These are phyloP conservation scores for Phoma sp. DNA, from an alignment of 2,329 filamentous ascomycete genomes.

Conservation along the genomic window DNA sequence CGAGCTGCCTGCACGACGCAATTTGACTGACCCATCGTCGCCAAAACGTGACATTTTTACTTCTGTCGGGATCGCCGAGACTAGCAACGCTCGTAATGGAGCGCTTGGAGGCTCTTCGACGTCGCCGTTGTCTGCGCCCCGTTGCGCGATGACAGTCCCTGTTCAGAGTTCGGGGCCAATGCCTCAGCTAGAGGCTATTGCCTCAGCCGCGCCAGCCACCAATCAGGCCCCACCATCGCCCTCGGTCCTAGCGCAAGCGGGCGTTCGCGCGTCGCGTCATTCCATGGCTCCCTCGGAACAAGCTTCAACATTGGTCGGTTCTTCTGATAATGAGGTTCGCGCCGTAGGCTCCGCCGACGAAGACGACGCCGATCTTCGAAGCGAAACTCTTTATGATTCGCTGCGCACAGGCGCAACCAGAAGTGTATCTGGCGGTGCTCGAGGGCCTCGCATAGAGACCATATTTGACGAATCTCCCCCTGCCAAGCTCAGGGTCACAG, in stretches of 20 bases:
- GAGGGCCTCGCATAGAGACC: conserved; percentile 74
- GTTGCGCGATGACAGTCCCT: conserved; percentile 25
- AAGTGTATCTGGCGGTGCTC: conserved; percentile 65
- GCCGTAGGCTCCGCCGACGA: conserved; percentile 73
- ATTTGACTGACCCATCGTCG: conserved; percentile 42
- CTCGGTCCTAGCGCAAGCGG: conserved; percentile 40
- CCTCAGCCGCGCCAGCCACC: conserved; percentile 35
- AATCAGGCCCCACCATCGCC: conserved; percentile 46
- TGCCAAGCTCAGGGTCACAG: conserved; percentile 51
- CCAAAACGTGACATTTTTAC: conserved; percentile 39
- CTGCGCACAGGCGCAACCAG: conserved; percentile 73
- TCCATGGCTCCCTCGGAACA: conserved; percentile 65
- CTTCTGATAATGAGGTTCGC: conserved; percentile 68
- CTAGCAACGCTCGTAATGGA: conserved; percentile 19
- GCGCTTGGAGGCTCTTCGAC: conserved; percentile 26
- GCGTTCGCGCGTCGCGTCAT: conserved; percentile 55
- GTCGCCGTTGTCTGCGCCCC: conserved; percentile 29
- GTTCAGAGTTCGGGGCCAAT: conserved; percentile 36
- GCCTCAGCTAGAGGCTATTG: conserved; percentile 40
- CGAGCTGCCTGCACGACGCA: conserved; percentile 48
- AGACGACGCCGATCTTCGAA: conserved; percentile 78
- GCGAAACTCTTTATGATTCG: conserved; percentile 79
- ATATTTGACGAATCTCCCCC: conserved; percentile 80
- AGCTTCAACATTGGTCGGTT: conserved; percentile 70
- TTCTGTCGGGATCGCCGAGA: conserved; percentile 29